Conservation (phyloP, 2,329 filamentous ascomycete species). For the Aschersonia sp. region DNA sequence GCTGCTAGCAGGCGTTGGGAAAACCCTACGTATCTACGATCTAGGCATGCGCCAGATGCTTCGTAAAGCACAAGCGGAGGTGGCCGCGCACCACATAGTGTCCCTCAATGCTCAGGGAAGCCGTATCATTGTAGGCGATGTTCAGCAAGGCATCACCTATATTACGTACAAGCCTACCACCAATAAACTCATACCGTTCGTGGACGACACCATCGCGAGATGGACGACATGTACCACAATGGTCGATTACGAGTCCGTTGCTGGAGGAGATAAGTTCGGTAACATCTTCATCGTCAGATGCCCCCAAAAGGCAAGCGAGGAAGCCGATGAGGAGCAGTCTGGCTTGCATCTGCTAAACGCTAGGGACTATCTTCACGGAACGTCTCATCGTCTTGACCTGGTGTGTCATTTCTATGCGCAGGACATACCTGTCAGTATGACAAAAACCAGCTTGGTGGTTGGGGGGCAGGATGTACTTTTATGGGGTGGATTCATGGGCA, state of each 20-base stretch:
- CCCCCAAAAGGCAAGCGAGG: slow-evolving; percentile 70
- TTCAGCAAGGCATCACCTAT: slow-evolving; percentile 82
- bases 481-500: slow-evolving; percentile 91
- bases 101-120: slow-evolving; percentile 81
- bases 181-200: slow-evolving; percentile 86
- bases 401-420: slow-evolving; percentile 84
- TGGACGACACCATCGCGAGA: slow-evolving; percentile 73
- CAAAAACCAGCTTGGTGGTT: slow-evolving; percentile 78
- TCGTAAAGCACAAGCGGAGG: slow-evolving; percentile 75
- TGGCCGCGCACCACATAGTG: slow-evolving; percentile 70
- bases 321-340: slow-evolving; percentile 82
- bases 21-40: slow-evolving; percentile 75
- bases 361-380: slow-evolving; percentile 76
- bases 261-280: slow-evolving; percentile 93
- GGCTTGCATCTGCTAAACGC: slow-evolving; percentile 87
- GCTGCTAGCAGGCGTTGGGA: slow-evolving; percentile 72
- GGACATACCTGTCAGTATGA: slow-evolving; percentile 81
- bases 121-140: slow-evolving; percentile 82
- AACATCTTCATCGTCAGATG: slow-evolving; percentile 89
- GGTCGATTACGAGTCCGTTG: slow-evolving; percentile 94
- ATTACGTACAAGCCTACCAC: slow-evolving; percentile 87
- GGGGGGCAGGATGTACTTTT: slow-evolving; percentile 84
- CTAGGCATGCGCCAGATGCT: slow-evolving; percentile 85
- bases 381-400: slow-evolving; percentile 69
- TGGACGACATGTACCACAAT: slow-evolving; percentile 88